These are phyloP conservation scores for Trametes villosa DNA, from an alignment of 768 basidiomycete genomes.

Conservation along the genomic window DNA sequence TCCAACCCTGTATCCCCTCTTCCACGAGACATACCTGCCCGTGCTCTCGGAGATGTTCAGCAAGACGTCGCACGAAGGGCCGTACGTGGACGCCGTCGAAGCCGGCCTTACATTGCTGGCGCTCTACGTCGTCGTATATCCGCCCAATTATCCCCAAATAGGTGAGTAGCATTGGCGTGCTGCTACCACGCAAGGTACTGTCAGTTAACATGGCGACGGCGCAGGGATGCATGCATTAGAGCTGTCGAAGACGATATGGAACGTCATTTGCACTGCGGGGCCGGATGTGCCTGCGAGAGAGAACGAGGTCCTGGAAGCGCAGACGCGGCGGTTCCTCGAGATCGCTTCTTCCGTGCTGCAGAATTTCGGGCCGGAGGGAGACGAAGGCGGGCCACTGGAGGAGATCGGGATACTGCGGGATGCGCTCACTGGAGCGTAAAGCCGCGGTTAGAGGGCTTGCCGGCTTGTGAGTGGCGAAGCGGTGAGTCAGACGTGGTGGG, in stretches of 20 bases:
- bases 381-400: slow-evolving; percentile 59
- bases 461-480: too few species aligned
- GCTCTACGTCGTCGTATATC: slow-evolving; percentile 72
- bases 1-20: slow-evolving; percentile 41
- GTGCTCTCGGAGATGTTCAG: slow-evolving; percentile 67
- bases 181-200: background rate
- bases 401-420: slow-evolving; percentile 53
- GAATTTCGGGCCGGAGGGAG: slow-evolving; percentile 65
- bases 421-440: slow-evolving; percentile 35
- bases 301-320: slow-evolving; percentile 11
- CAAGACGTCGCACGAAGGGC: slow-evolving; percentile 68
- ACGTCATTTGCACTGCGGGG: slow-evolving; percentile 47
- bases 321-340: slow-evolving; percentile 42
- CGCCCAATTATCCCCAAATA: slow-evolving; percentile 79
- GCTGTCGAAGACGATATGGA: slow-evolving; percentile 80
- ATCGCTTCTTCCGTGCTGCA: slow-evolving; percentile 47
- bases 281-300: slow-evolving; percentile 8
- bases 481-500: too few species aligned
- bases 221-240: slow-evolving; percentile 80
- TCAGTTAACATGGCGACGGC: background rate
- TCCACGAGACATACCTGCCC: slow-evolving; percentile 64
- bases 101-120: slow-evolving; percentile 63
- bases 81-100: slow-evolving; percentile 53
- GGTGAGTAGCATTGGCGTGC: slow-evolving; percentile 47
- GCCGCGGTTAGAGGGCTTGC: too few species aligned